Percentiles rank a stretch among this genome's conserved stretches.
These are phyloP conservation scores for Pyrenophora graminea DNA, from an alignment of 2,329 filamentous ascomycete genomes.

Conservation along the genomic window DNA sequence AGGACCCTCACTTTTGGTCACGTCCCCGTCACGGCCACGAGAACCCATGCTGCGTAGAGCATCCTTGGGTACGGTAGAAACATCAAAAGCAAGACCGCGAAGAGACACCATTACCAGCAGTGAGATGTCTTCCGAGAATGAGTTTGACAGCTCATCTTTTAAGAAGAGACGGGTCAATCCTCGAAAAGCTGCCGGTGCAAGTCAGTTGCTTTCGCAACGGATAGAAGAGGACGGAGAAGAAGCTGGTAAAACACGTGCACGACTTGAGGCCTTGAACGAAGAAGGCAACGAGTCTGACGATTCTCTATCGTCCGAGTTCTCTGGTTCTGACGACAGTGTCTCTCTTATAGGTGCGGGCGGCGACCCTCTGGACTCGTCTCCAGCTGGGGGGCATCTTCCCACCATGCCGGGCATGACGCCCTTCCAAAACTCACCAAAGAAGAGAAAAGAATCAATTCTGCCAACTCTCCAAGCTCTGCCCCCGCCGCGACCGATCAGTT, in stretches of 20 bases:
- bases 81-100: constrained; percentile 69
- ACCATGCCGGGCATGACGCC: constrained; percentile 50
- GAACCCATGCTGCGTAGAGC: constrained; percentile 55
- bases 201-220: constrained; percentile 58
- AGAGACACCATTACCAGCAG: constrained; percentile 80
- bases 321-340: constrained; percentile 61
- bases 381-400: constrained; percentile 48
- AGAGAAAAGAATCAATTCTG: constrained; percentile 53
- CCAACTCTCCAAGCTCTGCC: constrained; percentile 68
- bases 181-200: constrained; percentile 59
- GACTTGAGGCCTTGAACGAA: constrained; percentile 49
- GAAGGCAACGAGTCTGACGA: constrained; percentile 48
- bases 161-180: constrained; percentile 66
- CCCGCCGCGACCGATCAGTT: constrained; percentile 72
- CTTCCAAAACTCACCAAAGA: constrained; percentile 62
- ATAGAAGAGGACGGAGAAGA: constrained; percentile 56
- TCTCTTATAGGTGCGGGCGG: constrained; percentile 71
- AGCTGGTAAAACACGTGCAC: constrained; percentile 29
- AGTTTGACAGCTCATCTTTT: constrained; percentile 70
- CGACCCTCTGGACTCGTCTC: constrained; percentile 61
- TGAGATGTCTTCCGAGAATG: constrained; percentile 82
- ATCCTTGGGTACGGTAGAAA: constrained; percentile 72
- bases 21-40: constrained; percentile 58
- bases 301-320: constrained; percentile 47
- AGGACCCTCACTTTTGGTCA: constrained; percentile 56